Percentiles rank a stretch among this genome's conserved stretches.
phyloP scores from a whole-genome alignment of 805 yeast genomes.

The Spencermartinsiella europaea region DNA sequence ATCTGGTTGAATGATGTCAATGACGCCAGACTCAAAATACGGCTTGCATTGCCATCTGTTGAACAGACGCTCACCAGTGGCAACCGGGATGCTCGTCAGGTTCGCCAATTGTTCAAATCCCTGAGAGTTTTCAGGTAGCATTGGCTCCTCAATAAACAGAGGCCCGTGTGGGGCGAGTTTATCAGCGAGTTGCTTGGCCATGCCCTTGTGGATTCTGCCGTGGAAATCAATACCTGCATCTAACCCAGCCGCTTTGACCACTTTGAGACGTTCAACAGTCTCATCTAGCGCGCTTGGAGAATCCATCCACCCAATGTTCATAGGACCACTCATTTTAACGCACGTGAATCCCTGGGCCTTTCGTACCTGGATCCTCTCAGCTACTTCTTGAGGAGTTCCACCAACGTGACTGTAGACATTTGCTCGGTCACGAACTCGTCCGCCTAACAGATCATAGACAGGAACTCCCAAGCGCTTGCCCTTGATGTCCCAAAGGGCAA shows the following conservation, averaged over 20 bases:
- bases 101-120: conserved; percentile 21
- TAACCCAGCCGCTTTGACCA: conserved; percentile 25
- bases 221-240: conserved; percentile 31
- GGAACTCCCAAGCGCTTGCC: conserved; percentile 30
- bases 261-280: conserved; percentile 26
- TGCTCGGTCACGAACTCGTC: conserved; percentile 28
- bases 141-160: conserved; percentile 30
- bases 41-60: conserved; percentile 25
- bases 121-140: conserved; percentile 26
- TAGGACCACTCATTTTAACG: conserved; percentile 32
- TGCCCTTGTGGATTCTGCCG: conserved; percentile 29
- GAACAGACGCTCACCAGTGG: conserved; percentile 28
- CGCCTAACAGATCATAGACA: conserved; percentile 29
- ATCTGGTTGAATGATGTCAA: conserved; percentile 30
- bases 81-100: conserved; percentile 27
- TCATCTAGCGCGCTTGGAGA: conserved; percentile 25
- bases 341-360: conserved; percentile 31
- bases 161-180: conserved; percentile 27
- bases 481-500: conserved; percentile 33
- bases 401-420: conserved; percentile 33
- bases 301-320: conserved; percentile 26
- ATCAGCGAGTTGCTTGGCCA: conserved; percentile 30
- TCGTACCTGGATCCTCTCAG: conserved; percentile 25
- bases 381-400: conserved; percentile 26
- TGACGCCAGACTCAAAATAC: conserved; percentile 24